phyloP scores from a whole-genome alignment of 495 filamentous ascomycete genomes.

The Tuber borchii region DNA sequence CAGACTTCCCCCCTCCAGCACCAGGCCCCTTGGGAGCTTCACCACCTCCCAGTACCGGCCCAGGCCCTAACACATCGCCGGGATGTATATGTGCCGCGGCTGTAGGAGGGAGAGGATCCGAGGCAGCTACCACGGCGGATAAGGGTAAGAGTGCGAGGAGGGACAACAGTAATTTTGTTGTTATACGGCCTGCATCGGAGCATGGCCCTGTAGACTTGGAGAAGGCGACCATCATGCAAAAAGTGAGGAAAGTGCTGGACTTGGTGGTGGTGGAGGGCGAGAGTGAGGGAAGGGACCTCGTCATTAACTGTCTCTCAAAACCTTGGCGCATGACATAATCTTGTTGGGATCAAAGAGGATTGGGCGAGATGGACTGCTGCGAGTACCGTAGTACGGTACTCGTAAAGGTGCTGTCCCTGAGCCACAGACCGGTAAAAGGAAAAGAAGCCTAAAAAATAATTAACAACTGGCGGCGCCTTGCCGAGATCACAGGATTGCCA shows the following conservation, averaged over 20 bases:
- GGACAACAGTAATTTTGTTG: conserved; percentile 55
- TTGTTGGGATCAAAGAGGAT: background rate
- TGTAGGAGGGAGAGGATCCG: conserved; percentile 25
- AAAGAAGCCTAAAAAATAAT: background rate
- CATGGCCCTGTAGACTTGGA: conserved; percentile 18
- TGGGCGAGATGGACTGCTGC: background rate
- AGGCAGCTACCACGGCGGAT: conserved; percentile 36
- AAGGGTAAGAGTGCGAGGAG: conserved; percentile 55
- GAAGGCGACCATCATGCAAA: conserved; percentile 17
- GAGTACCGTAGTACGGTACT: too few species aligned
- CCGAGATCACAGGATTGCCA: too few species aligned
- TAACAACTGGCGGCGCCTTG: background rate
- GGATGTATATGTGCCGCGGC: conserved; percentile 12
- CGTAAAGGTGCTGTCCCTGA: background rate
- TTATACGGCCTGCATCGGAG: conserved; percentile 52
- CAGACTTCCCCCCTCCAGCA: conserved; percentile 14
- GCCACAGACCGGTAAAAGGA: background rate
- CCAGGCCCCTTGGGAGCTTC: conserved; percentile 1
- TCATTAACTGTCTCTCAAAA: conserved; percentile 14
- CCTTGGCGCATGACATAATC: conserved; percentile 35
- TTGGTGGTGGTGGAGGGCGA: conserved; percentile 1
- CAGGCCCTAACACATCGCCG: conserved; percentile 27
- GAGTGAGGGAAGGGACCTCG: conserved; percentile 24
- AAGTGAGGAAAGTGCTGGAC: conserved; percentile 12
- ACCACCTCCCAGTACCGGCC: conserved; percentile 27